These are phyloP conservation scores for Phytopythium montanum DNA, from an alignment of 352 stramenopile genomes.

Conservation along the genomic window DNA sequence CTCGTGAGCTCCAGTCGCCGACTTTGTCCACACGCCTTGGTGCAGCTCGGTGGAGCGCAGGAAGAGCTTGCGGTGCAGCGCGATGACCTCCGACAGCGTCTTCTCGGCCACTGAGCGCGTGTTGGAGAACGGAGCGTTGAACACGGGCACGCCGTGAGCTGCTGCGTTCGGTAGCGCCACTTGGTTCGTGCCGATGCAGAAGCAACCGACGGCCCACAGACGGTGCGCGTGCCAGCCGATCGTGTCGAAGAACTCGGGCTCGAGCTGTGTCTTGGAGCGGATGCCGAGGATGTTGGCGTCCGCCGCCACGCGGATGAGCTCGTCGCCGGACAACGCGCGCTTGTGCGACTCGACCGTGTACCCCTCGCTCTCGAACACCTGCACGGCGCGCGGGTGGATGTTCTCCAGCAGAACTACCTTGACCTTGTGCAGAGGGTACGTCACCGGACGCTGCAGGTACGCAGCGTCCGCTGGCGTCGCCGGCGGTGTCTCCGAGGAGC, in stretches of 20 bases:
- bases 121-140: constrained; percentile 86
- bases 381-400: constrained; percentile 71
- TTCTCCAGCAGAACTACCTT: constrained; percentile 85
- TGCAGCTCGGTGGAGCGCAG: constrained; percentile 74
- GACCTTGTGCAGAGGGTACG: constrained; percentile 74
- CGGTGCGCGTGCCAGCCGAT: constrained; percentile 78
- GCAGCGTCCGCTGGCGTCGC: constrained; percentile 11
- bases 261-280: constrained; percentile 79
- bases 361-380: constrained; percentile 76
- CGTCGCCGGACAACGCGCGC: constrained; percentile 60
- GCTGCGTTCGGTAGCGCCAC: constrained; percentile 61
- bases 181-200: constrained; percentile 85
- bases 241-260: constrained; percentile 71
- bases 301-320: constrained; percentile 68
- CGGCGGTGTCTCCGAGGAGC: constrained; percentile 13
- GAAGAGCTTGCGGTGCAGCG: constrained; percentile 82
- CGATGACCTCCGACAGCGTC: constrained; percentile 78
- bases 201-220: constrained; percentile 77
- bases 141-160: constrained; percentile 66
- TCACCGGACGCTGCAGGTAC: constrained; percentile 68
- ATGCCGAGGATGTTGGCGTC: constrained; percentile 80
- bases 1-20: constrained; percentile 69
- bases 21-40: constrained; percentile 78
- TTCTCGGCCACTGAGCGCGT: constrained; percentile 84
- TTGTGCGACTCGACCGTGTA: constrained; percentile 81